A percentile compares a stretch with the other conserved stretches of the same genome.
Evolutionary conservation across 164 flowering plant genomes (phyloP).

Genomic region (Taxillus chinensis): DNA sequence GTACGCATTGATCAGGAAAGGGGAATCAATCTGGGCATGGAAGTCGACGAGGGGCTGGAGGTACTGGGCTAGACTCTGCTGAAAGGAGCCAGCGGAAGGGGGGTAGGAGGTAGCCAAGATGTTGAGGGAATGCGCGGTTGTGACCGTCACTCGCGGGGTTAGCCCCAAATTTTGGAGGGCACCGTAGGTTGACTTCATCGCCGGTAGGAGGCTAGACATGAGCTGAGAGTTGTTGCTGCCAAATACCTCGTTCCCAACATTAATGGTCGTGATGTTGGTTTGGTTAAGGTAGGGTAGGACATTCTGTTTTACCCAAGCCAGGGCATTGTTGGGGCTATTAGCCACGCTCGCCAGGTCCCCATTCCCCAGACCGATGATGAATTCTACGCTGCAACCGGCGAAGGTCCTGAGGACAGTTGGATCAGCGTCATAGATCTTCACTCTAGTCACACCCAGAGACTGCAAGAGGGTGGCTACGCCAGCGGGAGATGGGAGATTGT

Average conservation of each 20-base stretch:
- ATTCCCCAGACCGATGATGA: conserved; percentile 58
- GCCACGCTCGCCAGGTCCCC: conserved; percentile 39
- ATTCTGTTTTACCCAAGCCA: conserved; percentile 42
- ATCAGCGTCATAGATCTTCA: conserved; percentile 75
- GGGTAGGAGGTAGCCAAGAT: conserved; percentile 60
- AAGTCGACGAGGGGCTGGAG: conserved; percentile 52
- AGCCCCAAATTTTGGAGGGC: conserved; percentile 55
- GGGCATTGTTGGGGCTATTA: conserved; percentile 38
- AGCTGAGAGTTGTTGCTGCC: conserved; percentile 23
- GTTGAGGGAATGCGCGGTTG: conserved; percentile 64
- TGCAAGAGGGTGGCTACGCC: conserved; percentile 42
- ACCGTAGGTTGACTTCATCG: conserved; percentile 53
- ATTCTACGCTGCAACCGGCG: conserved; percentile 47
- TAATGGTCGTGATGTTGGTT: conserved; percentile 51
- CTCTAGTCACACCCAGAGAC: conserved; percentile 44
- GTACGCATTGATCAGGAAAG: conserved; percentile 80
- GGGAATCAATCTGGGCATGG: conserved; percentile 51
- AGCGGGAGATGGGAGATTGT: conserved; percentile 63
- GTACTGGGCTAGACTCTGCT: conserved; percentile 36
- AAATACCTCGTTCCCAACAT: conserved; percentile 69
- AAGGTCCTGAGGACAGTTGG: conserved; percentile 71
- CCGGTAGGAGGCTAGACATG: conserved; percentile 44
- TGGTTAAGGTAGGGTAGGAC: conserved; percentile 40
- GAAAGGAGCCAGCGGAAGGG: conserved; percentile 73
- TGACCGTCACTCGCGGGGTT: conserved; percentile 38